A percentile compares a stretch with the other conserved stretches of the same genome.
These are phyloP conservation scores for Aspergillus wentii DNA, from an alignment of 495 filamentous ascomycete genomes.

Conservation along the genomic window DNA sequence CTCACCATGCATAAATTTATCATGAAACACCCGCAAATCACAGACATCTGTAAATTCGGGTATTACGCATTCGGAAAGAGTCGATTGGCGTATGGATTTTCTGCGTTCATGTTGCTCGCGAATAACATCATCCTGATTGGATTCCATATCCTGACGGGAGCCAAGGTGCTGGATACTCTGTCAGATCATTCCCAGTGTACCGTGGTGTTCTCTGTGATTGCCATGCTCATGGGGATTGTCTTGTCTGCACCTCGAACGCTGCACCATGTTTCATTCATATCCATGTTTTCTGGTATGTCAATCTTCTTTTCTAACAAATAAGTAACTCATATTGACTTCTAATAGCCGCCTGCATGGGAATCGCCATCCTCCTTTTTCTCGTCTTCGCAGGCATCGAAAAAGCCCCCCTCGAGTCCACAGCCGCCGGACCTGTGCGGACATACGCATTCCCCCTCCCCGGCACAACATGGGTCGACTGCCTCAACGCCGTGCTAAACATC, in stretches of 20 bases:
- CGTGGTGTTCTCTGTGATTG: slow-evolving; percentile 29
- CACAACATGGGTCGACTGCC: slow-evolving; percentile 39
- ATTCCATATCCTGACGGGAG: slow-evolving; percentile 34
- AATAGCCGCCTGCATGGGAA: slow-evolving; percentile 35
- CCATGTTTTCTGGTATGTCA: slow-evolving; percentile 35
- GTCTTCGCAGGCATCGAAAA: slow-evolving; percentile 40
- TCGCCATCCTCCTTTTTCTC: slow-evolving; percentile 42
- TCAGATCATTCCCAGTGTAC: slow-evolving; percentile 33
- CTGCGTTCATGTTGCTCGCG: slow-evolving; percentile 33
- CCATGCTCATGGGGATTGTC: slow-evolving; percentile 32
- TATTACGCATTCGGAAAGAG: slow-evolving; percentile 39
- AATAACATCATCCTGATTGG: slow-evolving; percentile 37
- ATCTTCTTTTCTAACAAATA: no score
- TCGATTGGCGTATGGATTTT: slow-evolving; percentile 27
- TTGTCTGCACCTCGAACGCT: slow-evolving; percentile 38
- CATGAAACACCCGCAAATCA: slow-evolving; percentile 44
- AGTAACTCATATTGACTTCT: not conserved
- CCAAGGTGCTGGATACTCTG: slow-evolving; percentile 32
- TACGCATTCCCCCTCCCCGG: slow-evolving; percentile 42
- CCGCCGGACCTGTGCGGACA: slow-evolving; percentile 31
- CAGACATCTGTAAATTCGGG: slow-evolving; percentile 42
- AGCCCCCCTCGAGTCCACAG: slow-evolving; percentile 33
- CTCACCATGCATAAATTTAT: slow-evolving; percentile 46
- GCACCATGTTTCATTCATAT: slow-evolving; percentile 40
- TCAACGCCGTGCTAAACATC: slow-evolving; percentile 45